phyloP scores from a whole-genome alignment of 2,329 filamentous ascomycete genomes.

The Aspergillus ruber region DNA sequence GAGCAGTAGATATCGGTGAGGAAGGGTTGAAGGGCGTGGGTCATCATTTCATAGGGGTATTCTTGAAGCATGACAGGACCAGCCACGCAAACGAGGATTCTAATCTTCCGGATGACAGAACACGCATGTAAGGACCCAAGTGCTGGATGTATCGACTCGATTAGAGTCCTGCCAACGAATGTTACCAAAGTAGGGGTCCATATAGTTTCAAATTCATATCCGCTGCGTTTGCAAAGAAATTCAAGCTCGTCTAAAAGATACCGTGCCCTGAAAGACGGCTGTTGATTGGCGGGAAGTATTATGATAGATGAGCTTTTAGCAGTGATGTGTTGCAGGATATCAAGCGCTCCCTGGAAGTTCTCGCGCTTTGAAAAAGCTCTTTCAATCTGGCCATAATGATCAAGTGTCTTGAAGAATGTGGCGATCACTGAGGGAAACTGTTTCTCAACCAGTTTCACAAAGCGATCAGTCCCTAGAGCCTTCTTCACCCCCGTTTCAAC shows the following conservation, averaged over 20 bases:
- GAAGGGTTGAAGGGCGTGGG: conserved; percentile 72
- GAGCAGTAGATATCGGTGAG: conserved; percentile 79
- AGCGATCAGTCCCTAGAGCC: conserved; percentile 60
- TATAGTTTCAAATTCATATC: conserved; percentile 57
- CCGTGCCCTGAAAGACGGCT: conserved; percentile 77
- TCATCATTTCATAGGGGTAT: conserved; percentile 84
- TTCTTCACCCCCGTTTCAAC: conserved; percentile 62
- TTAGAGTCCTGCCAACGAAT: conserved; percentile 66
- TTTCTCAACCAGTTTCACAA: conserved; percentile 56
- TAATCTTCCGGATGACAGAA: conserved; percentile 76
- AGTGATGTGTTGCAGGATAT: conserved; percentile 64
- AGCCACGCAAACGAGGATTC: conserved; percentile 72
- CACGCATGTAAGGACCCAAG: conserved; percentile 82
- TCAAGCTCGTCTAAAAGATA: conserved; percentile 69
- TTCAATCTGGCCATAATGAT: conserved; percentile 69
- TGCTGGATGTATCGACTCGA: conserved; percentile 75
- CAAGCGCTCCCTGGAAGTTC: conserved; percentile 54
- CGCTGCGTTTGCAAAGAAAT: conserved; percentile 67
- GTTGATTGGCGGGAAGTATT: conserved; percentile 67
- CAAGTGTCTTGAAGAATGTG: conserved; percentile 67
- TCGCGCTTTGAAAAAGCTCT: conserved; percentile 57
- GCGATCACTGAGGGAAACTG: conserved; percentile 73
- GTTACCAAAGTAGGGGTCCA: conserved; percentile 73
- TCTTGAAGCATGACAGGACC: conserved; percentile 65
- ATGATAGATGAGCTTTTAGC: conserved; percentile 59